Conservation (phyloP, 345 rosid species). For the Corymbia maculata region DNA sequence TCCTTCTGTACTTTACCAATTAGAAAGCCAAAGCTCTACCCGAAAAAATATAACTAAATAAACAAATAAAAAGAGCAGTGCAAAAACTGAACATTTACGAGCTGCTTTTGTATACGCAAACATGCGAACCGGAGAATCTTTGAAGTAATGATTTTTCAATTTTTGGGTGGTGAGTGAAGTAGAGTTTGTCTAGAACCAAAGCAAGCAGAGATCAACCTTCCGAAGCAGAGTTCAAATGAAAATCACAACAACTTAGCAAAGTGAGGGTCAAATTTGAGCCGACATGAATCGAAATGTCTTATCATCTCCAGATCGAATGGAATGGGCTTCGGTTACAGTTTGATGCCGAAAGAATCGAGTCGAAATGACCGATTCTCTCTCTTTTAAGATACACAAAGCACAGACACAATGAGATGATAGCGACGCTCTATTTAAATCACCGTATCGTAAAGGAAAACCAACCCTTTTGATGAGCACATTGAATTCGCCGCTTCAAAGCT, state of each 20-base stretch:
- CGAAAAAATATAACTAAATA: background rate
- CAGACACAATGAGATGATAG: background rate
- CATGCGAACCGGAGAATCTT: background rate
- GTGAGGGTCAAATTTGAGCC: background rate
- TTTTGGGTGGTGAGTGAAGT: background rate
- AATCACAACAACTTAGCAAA: background rate
- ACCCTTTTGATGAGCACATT: background rate
- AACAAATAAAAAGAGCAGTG: background rate
- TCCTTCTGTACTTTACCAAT: background rate
- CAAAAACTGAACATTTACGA: background rate
- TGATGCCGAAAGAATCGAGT: background rate
- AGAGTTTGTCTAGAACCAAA: background rate
- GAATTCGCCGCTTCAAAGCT: background rate
- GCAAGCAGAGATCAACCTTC: background rate
- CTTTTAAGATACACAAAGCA: background rate
- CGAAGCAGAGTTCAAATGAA: background rate
- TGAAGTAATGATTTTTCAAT: background rate
- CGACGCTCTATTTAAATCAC: background rate
- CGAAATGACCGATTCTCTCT: background rate
- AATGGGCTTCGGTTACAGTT: background rate
- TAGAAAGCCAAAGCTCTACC: background rate
- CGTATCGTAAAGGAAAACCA: background rate
- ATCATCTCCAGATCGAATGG: background rate
- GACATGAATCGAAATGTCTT: background rate
- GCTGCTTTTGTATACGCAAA: background rate